These are phyloP conservation scores for Leccinum subtestaceum DNA, from an alignment of 768 basidiomycete species.

Conservation along the genomic window DNA sequence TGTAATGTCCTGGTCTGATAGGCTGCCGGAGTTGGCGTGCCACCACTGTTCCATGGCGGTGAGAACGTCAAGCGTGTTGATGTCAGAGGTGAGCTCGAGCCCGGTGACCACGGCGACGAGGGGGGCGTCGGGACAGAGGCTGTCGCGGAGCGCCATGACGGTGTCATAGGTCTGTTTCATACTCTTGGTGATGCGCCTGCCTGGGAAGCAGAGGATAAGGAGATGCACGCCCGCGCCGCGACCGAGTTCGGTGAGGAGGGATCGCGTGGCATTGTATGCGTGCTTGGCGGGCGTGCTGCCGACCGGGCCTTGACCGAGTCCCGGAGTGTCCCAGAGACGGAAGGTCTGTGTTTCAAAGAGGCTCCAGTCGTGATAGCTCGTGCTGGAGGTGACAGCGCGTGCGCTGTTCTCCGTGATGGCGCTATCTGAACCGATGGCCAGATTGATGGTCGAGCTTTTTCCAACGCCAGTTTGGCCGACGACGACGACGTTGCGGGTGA, in stretches of 20 bases:
- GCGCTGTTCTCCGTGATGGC: constrained; percentile 17
- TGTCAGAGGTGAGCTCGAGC: constrained; percentile 13
- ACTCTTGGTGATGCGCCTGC: constrained; percentile 17
- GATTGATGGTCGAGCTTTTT: constrained; percentile 24
- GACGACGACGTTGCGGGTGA: constrained; percentile 33
- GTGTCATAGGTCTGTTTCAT: constrained; percentile 23
- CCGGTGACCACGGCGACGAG: constrained; percentile 20
- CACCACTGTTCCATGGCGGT: constrained; percentile 25
- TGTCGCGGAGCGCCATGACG: constrained; percentile 17
- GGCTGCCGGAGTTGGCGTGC: constrained; percentile 9
- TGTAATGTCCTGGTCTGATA: constrained; percentile 11
- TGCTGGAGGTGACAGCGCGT: constrained; percentile 16
- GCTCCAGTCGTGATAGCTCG: constrained; percentile 25
- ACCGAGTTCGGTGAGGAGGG: constrained; percentile 24
- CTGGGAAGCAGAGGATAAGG: constrained; percentile 19
- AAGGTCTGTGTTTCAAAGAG: constrained; percentile 21
- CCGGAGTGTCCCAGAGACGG: constrained; percentile 27
- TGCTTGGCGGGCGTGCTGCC: constrained; percentile 10
- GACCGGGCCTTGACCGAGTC: constrained; percentile 14
- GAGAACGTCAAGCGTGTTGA: constrained; percentile 3
- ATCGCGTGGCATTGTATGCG: constrained; percentile 18
- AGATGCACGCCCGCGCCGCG: constrained; percentile 18
- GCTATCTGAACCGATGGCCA: constrained; percentile 15
- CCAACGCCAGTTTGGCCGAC: constrained; percentile 39
- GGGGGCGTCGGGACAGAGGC: constrained; percentile 16